Conservation (phyloP, 2,329 filamentous ascomycete genomes). For the Phialemoniopsis sp. region DNA sequence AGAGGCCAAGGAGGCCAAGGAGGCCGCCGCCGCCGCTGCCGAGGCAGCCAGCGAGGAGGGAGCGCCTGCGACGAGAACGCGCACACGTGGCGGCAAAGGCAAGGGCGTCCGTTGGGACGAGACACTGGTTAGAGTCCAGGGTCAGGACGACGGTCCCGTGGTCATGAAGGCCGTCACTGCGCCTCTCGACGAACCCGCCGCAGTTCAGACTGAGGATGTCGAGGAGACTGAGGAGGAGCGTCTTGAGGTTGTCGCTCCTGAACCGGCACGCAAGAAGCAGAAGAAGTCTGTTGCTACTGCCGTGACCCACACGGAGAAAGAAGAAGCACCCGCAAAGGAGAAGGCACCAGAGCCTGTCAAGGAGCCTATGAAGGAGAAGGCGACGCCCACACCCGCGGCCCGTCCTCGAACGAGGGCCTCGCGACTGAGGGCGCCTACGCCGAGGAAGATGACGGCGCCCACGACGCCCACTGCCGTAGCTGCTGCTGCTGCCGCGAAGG, state of each 20-base stretch:
- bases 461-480: too few species aligned
- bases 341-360: background rate
- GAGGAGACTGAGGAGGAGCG: conserved; percentile 6
- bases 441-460: conserved; percentile 20
- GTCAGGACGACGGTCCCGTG: conserved; percentile 6
- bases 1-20: too few species aligned
- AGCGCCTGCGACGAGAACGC: conserved; percentile 6
- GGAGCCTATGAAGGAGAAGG: background rate
- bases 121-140: conserved; percentile 21
- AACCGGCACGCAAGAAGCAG: background rate
- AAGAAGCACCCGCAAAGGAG: background rate
- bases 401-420: conserved; percentile 14
- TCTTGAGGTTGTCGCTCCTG: background rate
- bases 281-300: background rate
- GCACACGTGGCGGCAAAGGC: conserved; percentile 5
- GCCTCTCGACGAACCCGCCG: conserved; percentile 5
- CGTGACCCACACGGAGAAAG: background rate
- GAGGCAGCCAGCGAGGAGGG: conserved; percentile 1
- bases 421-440: conserved; percentile 13
- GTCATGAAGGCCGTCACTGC: conserved; percentile 4
- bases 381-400: background rate
- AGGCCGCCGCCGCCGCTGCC: conserved; percentile 2
- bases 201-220: conserved; percentile 1
- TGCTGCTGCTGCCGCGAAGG: too few species aligned
- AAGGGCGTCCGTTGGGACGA: conserved; percentile 28